Base-by-base conservation (phyloP, 148 eudicot genomes). In the Chenopodium suecicum region DNA sequence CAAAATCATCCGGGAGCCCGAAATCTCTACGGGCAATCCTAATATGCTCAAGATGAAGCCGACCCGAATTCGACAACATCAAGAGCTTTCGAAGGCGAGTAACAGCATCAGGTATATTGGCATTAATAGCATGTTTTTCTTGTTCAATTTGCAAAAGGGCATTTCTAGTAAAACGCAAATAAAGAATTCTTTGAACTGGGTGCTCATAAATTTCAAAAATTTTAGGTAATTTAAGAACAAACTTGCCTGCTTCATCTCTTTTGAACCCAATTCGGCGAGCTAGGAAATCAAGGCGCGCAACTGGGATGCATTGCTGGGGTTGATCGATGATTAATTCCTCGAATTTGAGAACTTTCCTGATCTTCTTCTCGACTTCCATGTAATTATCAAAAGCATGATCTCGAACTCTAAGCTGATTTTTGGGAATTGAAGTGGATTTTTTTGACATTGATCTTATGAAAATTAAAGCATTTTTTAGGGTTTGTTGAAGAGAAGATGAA, bases 331-430 rank as follows among this genome's bases (percentile, higher is more conserved):
- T 87, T 66, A 96, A 87, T 79, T 90, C 94, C 58, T 96, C 87
- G 48, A 96, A 88, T 75, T 92, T 94, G 74, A 94, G 85, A 62
- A 92, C 89, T 81, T 94, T 96, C 16, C 97, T 87, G 29, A 88
- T 89, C 78, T 94, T 96, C 63, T 96, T 96, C 80, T 96, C 95
- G 62, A 96, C 82, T 79, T 96, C 99, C 99, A 96, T 96, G 95
- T 88, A 92, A 73, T 94, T 84, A 82, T 96, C 99, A 78, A 73
- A 96, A 22, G 90, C 97, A 79, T 94, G 95, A 85, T 96, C 98
- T 68, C 98, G 84, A 0, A 92, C 81, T 12, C 98, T 82, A 9
- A 77, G 82, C 14, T 89, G 92, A 31, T 91, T 94, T 81, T 86
- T 90, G 83, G 98, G 99, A 37, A 96, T 92, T 81, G 94, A 87